Conservation (phyloP, 768 basidiomycete genomes). For the Leccinellum luteum region DNA sequence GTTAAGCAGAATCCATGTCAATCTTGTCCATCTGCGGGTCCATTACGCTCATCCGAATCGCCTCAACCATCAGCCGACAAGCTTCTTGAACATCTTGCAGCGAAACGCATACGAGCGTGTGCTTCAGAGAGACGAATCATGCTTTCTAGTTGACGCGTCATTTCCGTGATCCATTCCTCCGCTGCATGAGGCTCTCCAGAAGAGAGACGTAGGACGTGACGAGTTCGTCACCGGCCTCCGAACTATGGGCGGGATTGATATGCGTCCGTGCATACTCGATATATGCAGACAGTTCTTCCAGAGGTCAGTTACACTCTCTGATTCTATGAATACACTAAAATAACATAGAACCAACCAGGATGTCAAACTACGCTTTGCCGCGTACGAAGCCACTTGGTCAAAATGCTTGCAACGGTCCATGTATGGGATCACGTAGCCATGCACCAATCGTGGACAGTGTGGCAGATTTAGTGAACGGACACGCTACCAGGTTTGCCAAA, state of each 20-base stretch:
- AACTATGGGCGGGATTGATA: conserved; percentile 82
- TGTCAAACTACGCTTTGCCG: too few species aligned
- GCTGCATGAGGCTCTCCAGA: conserved; percentile 81
- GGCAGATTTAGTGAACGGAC: too few species aligned
- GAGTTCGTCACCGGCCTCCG: conserved; percentile 80
- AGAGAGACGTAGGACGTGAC: conserved; percentile 90
- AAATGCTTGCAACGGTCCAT: too few species aligned
- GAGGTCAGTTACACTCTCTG: conserved; percentile 45
- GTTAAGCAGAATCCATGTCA: conserved; percentile 92
- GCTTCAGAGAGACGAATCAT: conserved; percentile 97
- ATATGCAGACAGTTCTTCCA: conserved; percentile 89
- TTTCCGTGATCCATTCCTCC: conserved; percentile 96
- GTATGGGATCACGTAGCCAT: too few species aligned
- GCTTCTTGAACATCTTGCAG: conserved; percentile 86
- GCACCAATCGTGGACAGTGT: too few species aligned
- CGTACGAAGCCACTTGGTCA: too few species aligned
- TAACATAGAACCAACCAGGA: conserved; percentile 56
- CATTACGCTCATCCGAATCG: conserved; percentile 91
- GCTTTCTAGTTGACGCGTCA: conserved; percentile 94
- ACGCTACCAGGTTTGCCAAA: too few species aligned
- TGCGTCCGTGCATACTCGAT: conserved; percentile 89
- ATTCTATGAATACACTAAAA: neutral
- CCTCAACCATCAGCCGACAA: conserved; percentile 92
- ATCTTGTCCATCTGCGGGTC: conserved; percentile 97
- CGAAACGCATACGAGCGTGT: conserved; percentile 95